A percentile compares a stretch with the other conserved stretches of the same genome.
These are phyloP conservation scores for Podila minutissima DNA, from an alignment of 192 early-diverging fungal genomes.

Conservation along the genomic window DNA sequence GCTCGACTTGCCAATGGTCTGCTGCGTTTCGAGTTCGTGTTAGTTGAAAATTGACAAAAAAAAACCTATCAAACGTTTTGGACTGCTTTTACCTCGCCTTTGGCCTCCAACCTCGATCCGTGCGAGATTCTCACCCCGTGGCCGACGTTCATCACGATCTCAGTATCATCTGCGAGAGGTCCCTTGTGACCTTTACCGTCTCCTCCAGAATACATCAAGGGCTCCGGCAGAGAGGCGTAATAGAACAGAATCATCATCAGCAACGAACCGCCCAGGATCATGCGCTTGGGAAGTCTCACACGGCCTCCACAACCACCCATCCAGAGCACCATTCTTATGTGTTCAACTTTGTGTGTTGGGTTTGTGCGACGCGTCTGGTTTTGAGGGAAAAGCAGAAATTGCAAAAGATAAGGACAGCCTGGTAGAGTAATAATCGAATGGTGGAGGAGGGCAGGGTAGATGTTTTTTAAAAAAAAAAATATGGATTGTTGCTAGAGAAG, in stretches of 20 bases:
- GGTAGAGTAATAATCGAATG: background rate
- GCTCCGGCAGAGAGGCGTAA: slow-evolving; percentile 17
- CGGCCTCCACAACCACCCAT: slow-evolving; percentile 6
- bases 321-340: slow-evolving; percentile 17
- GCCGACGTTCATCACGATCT: slow-evolving; percentile 10
- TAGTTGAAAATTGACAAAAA: background rate
- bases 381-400: background rate
- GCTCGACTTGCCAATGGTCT: slow-evolving; percentile 1
- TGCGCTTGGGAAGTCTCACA: slow-evolving; percentile 7
- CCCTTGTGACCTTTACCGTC: background rate
- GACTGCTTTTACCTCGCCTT: no score
- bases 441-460: background rate
- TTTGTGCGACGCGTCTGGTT: background rate
- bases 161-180: slow-evolving; percentile 10
- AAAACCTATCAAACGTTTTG: no score
- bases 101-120: background rate
- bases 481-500: background rate
- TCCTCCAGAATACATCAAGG: background rate
- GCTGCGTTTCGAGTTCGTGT: background rate
- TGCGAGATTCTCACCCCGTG: background rate
- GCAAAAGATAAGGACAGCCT: background rate
- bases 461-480: background rate
- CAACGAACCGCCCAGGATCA: slow-evolving; percentile 18
- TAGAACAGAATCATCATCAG: slow-evolving; percentile 16
- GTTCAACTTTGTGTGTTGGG: background rate